Percentiles rank a stretch among this genome's conserved stretches.
phyloP scores from a whole-genome alignment of 2,329 filamentous ascomycete genomes.

The Epichloe bromicola region DNA sequence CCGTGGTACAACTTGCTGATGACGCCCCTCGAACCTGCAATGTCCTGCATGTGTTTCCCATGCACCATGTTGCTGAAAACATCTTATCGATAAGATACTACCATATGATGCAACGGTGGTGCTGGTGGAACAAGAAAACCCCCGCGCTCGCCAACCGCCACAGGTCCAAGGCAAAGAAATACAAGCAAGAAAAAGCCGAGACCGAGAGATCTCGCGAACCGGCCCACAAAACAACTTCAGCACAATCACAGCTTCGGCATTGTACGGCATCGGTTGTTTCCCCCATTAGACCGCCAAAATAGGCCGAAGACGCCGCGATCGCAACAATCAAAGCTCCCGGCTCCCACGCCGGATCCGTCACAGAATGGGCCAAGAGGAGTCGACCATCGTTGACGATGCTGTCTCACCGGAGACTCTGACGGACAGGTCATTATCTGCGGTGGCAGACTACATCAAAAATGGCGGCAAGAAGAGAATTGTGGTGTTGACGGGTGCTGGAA shows the following conservation, averaged over 20 bases:
- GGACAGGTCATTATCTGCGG: slow-evolving; percentile 54
- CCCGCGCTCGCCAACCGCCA: neutral
- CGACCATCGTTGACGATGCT: slow-evolving; percentile 48
- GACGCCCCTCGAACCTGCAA: too few species aligned
- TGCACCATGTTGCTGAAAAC: neutral
- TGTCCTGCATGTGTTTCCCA: too few species aligned
- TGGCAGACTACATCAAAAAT: slow-evolving; percentile 70
- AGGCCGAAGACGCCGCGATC: slow-evolving; percentile 25
- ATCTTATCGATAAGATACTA: slow-evolving; percentile 8
- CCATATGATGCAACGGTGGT: slow-evolving; percentile 5
- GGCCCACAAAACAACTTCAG: too few species aligned
- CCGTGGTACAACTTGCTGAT: too few species aligned
- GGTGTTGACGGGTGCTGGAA: slow-evolving; percentile 83
- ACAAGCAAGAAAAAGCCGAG: neutral
- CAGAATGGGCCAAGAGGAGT: slow-evolving; percentile 82
- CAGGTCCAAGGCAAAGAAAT: neutral
- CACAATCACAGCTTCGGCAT: neutral
- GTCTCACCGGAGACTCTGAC: slow-evolving; percentile 52
- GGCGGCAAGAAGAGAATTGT: slow-evolving; percentile 59
- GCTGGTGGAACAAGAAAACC: too few species aligned
- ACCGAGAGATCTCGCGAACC: neutral
- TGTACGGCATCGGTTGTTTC: too few species aligned
- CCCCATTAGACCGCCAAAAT: slow-evolving; percentile 17
- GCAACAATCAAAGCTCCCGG: slow-evolving; percentile 20
- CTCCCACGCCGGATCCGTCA: slow-evolving; percentile 20